Evolutionary conservation across 805 yeast species (phyloP).

Genomic region (Ogataea polymorpha): DNA sequence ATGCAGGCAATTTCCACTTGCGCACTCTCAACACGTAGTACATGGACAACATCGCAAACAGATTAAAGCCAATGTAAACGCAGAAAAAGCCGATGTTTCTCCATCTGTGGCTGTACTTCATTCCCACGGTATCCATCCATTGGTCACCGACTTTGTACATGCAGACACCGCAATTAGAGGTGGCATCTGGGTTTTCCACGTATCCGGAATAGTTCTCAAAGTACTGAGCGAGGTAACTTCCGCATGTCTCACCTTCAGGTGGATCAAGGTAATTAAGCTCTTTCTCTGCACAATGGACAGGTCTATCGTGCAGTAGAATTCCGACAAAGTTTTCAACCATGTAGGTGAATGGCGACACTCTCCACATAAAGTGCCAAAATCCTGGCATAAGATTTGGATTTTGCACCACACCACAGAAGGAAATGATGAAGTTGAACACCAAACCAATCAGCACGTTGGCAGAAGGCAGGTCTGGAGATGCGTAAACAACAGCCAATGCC

Average conservation of each 20-base stretch:
- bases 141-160: conserved; percentile 43
- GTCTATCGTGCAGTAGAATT: conserved; percentile 45
- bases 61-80: conserved; percentile 54
- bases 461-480: conserved; percentile 64
- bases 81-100: conserved; percentile 63
- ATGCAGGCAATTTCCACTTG: conserved; percentile 4
- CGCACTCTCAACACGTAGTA: conserved; percentile 36
- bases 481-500: conserved; percentile 52
- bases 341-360: conserved; percentile 70
- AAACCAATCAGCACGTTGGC: conserved; percentile 61
- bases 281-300: conserved; percentile 43
- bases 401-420: conserved; percentile 71
- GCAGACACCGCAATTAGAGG: conserved; percentile 50
- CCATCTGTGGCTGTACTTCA: conserved; percentile 51
- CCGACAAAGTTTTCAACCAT: conserved; percentile 54
- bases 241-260: conserved; percentile 64
- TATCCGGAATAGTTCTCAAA: conserved; percentile 52
- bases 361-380: conserved; percentile 84
- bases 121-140: conserved; percentile 41
- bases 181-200: conserved; percentile 48
- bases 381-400: conserved; percentile 60
- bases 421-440: conserved; percentile 52
- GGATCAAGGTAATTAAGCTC: conserved; percentile 54
- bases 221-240: conserved; percentile 41
- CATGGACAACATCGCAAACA: conserved; percentile 35